Evolutionary conservation across 495 filamentous ascomycete genomes (phyloP).

Genomic region (Penicillium angulare): DNA sequence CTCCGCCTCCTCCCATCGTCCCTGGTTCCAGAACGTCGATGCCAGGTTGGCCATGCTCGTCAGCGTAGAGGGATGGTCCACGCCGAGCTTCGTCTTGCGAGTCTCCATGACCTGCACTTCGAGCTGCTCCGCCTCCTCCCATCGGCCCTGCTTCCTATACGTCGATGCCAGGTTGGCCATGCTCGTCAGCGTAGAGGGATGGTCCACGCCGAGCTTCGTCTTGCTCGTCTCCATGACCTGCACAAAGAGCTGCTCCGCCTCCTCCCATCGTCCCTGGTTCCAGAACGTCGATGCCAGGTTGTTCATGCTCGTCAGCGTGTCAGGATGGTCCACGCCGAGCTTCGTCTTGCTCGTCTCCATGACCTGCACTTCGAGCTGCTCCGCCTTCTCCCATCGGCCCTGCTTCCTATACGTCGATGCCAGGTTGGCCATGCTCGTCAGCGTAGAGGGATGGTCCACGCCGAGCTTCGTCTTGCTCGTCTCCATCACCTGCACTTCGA

Average conservation of each 20-base stretch:
- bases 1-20: too few species aligned
- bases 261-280: neutral
- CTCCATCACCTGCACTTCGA: neutral
- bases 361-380: too few species aligned
- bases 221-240: conserved; percentile 19
- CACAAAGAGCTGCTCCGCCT: conserved; percentile 7
- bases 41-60: too few species aligned
- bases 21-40: too few species aligned
- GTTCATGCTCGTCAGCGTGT: too few species aligned
- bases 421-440: conserved; percentile 4
- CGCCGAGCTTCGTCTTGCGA: conserved; percentile 4
- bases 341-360: too few species aligned
- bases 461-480: neutral
- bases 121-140: too few species aligned
- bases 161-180: neutral
- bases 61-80: too few species aligned
- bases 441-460: conserved; percentile 20
- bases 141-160: too few species aligned
- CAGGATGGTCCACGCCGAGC: too few species aligned
- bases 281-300: conserved; percentile 4
- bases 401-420: too few species aligned
- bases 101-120: neutral
- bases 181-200: neutral
- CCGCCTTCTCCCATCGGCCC: too few species aligned
- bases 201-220: neutral